Percentiles rank a stretch among this genome's conserved stretches.
These are phyloP conservation scores for Aphanomyces stellatus DNA, from an alignment of 352 stramenopile species.

Conservation along the genomic window DNA sequence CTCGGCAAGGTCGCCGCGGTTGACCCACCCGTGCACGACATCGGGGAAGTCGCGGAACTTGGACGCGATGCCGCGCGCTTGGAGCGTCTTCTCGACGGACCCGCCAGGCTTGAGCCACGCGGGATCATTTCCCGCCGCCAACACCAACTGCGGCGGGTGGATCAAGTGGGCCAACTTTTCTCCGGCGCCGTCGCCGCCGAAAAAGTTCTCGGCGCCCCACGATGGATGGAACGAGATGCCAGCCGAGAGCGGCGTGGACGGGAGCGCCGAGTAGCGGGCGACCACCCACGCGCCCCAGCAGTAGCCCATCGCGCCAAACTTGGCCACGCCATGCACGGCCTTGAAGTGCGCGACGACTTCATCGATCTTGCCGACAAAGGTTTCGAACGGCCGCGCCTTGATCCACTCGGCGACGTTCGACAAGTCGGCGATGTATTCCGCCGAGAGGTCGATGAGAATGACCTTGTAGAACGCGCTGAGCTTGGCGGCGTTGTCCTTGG, in stretches of 20 bases:
- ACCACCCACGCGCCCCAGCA: conserved; percentile 74
- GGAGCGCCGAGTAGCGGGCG: conserved; percentile 26
- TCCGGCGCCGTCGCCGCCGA: conserved; percentile 54
- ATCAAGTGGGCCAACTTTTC: conserved; percentile 62
- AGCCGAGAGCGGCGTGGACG: neutral
- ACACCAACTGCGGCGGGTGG: conserved; percentile 63
- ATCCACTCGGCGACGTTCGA: conserved; percentile 25
- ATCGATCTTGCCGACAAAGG: conserved; percentile 47
- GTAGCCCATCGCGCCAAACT: conserved; percentile 68
- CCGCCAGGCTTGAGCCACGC: conserved; percentile 54
- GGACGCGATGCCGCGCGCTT: neutral
- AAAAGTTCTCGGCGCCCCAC: conserved; percentile 67
- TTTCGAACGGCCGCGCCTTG: conserved; percentile 5
- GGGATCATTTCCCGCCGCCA: conserved; percentile 58
- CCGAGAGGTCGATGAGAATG: conserved; percentile 52
- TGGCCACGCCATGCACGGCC: conserved; percentile 43
- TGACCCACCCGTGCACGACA: neutral
- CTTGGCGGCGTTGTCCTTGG: conserved; percentile 61
- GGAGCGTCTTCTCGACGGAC: conserved; percentile 65
- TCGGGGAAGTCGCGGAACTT: neutral
- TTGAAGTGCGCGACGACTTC: conserved; percentile 65
- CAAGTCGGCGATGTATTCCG: conserved; percentile 60
- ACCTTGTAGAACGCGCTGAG: conserved; percentile 71
- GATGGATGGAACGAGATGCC: conserved; percentile 67
- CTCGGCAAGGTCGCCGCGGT: neutral